Base-by-base conservation (phyloP, 163 green algal species). In the Scenedesmus sp. region DNA sequence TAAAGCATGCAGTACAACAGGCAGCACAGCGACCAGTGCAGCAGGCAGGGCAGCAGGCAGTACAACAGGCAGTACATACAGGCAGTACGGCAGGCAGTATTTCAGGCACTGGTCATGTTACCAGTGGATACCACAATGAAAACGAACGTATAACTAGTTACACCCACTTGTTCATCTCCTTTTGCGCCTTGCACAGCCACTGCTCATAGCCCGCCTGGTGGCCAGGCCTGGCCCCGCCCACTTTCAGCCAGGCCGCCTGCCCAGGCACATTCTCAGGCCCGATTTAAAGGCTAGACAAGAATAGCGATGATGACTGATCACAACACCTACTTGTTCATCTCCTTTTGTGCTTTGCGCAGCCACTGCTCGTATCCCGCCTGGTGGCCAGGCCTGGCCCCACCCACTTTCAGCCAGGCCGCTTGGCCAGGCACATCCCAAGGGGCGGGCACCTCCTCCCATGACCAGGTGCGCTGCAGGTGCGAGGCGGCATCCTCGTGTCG, bases 341-440 rank as follows among this genome's bases (percentile, higher is more conserved):
- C 67, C 67, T 79, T 79, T 7, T 79, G 67, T 46, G 23, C 70
- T 79, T 79, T 79, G 70, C 70, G 70, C 70, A 79, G 70, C 70
- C 70, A 79, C 23, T 79, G 70, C 70, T 79, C 70, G 70, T 52
- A 79, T 2, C 70, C 70, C 3, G 70, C 70, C 70, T 79, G 70
- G 70, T 79, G 70, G 4, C 23, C 70, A 10, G 70, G 70, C 70
- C 23, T 5, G 6, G 10, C 23, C 23, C 70, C 70, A 2, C 70
- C 70, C 12, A 79, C 70, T 4, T 13, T 5, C 23, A 79, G 70
- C 70, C 70, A 79, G 66, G 70, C 70, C 52, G 70, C 70, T 8
- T 79, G 70, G 1, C 70, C 70, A 52, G 70, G 23, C 70, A 79
- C 70, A 5, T 79, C 70, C 70, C 70, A 79, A 2, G 70, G 70